Evolutionary conservation across 2,329 filamentous ascomycete species (phyloP).

Genomic region (Sporothrix euskadiensis): DNA sequence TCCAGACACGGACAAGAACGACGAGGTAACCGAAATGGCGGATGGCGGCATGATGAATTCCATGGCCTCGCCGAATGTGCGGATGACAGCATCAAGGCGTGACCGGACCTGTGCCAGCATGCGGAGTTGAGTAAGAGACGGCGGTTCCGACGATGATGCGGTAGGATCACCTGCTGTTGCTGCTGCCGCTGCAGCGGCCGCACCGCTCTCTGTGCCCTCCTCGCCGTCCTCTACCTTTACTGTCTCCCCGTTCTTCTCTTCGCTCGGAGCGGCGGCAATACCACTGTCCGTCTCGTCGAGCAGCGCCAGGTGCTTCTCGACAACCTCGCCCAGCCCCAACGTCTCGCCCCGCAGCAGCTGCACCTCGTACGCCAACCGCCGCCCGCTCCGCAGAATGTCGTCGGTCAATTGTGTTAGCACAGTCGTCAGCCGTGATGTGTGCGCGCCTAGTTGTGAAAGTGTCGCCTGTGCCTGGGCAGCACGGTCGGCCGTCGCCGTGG

Average conservation of each 20-base stretch:
- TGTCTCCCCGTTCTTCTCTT: background rate
- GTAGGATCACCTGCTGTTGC: background rate
- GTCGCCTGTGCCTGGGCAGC: slow-evolving; percentile 79
- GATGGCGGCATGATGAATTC: slow-evolving; percentile 90
- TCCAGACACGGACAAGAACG: slow-evolving; percentile 85
- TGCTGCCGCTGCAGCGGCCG: background rate
- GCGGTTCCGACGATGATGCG: slow-evolving; percentile 50
- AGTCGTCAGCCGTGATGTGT: slow-evolving; percentile 78
- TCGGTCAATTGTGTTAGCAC: slow-evolving; percentile 88
- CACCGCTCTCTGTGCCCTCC: background rate
- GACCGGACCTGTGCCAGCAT: slow-evolving; percentile 78
- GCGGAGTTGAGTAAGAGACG: slow-evolving; percentile 74
- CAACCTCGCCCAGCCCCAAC: slow-evolving; percentile 72
- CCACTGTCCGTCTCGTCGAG: slow-evolving; percentile 60
- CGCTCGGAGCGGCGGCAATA: background rate
- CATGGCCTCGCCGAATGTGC: slow-evolving; percentile 92
- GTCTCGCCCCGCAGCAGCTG: slow-evolving; percentile 90
- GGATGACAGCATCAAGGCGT: slow-evolving; percentile 86
- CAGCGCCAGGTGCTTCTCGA: slow-evolving; percentile 53
- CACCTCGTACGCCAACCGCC: slow-evolving; percentile 88
- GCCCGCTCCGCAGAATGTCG: slow-evolving; percentile 87
- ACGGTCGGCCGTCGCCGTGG: slow-evolving; percentile 46
- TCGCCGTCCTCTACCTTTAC: background rate
- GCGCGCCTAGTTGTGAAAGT: slow-evolving; percentile 84
- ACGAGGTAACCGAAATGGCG: slow-evolving; percentile 78